Evolutionary conservation across 2,329 filamentous ascomycete genomes (phyloP), one percentile per base, ranked within the genome.

Genomic region (Septoria petroselini): DNA sequence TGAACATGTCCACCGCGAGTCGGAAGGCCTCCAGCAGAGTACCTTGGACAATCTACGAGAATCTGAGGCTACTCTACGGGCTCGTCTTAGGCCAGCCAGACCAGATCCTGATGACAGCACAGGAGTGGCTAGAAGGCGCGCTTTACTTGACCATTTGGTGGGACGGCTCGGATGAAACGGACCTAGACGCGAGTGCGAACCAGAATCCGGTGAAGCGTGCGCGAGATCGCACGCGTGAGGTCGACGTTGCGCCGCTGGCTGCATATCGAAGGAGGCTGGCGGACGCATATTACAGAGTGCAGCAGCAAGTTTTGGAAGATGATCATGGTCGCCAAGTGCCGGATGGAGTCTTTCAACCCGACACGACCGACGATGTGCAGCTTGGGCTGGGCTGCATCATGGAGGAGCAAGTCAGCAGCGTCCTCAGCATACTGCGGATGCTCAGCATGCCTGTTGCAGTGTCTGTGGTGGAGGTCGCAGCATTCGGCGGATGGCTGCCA

Each of bases 91-190:
- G 91, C 29, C 81, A 86, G 56, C 77, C 82, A 7, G 80, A 84
- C 29, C 83, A 89, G 15, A 88, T 96, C 44, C 74, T 94, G 53
- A 80, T 83, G 39, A 81, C 83, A 37, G 82, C 90, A 1, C 84
- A 91, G 63, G 91, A 96, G 68, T 97, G 91, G 91, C 83, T 91
- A 43, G 91, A 97, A 72, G 91, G 89, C 0, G 86, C 85, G 0
- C 72, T 96, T 52, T 87, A 85, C 1, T 73, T 97, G 41, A 84
- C 91, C 25, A 84, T 86, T 4, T 97, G 91, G 91, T 95, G 91
- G 90, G 85, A 95, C 64, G 88, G 93, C 53, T 80, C 81, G n/a
- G 80, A 83, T 52, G 78, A 83, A 7, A 71, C 73, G 1, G 58
- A 70, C 21, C 57, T 67, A 1, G 63, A 68, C 30, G 71, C 68